Evolutionary conservation across 495 filamentous ascomycete genomes (phyloP), one percentile per base, ranked within the genome.

Genomic region (Penicillium arizonense): DNA sequence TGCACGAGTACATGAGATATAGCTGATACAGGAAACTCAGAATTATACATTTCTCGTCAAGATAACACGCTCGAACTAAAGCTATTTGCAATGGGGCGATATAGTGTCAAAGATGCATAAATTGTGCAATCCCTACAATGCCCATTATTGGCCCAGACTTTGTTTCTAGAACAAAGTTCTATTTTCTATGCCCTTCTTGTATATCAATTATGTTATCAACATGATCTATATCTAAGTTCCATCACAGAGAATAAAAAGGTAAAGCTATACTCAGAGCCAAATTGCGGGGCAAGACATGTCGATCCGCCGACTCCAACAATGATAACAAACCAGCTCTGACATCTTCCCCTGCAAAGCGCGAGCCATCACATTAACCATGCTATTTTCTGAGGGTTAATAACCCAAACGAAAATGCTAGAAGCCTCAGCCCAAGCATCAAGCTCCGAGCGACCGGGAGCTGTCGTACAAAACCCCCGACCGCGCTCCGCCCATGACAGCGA

Each of bases 401-500:
- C 16, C 12, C 10, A 0, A 4, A 2, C 1, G 4, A 38, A 39
- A 23, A 61, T 57, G 58, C 30, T 47, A 26, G 42, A 48, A 18
- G 16, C 18, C 14, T 6, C 9, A 14, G 2, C 36, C 32, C 5
- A 47, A 16, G 16, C 38, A 16, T 40, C 38, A 18, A 26, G 23
- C 5, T 37, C 52, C n/a, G 52, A 50, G 20, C 48, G 30, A 33
- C 52, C 42, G 37, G 44, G 10, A n/a, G 44, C 44, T 6, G n/a
- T 50, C 14, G 9, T 55, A 33, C 36, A 48, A 24, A 54, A 49
- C 4, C 8, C 35, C 37, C 70, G 67, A 30, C 52, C 53, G n/a
- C 57, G 43, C 1, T 71, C 69, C 5, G 58, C 65, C 14, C 30
- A 11, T 39, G 42, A 39, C 34, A 30, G 12, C 39, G 35, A 49